Percentiles rank a stretch among this genome's conserved stretches.
These are phyloP conservation scores for Penicillium sp. DNA, from an alignment of 2,329 filamentous ascomycete genomes.

Conservation along the genomic window DNA sequence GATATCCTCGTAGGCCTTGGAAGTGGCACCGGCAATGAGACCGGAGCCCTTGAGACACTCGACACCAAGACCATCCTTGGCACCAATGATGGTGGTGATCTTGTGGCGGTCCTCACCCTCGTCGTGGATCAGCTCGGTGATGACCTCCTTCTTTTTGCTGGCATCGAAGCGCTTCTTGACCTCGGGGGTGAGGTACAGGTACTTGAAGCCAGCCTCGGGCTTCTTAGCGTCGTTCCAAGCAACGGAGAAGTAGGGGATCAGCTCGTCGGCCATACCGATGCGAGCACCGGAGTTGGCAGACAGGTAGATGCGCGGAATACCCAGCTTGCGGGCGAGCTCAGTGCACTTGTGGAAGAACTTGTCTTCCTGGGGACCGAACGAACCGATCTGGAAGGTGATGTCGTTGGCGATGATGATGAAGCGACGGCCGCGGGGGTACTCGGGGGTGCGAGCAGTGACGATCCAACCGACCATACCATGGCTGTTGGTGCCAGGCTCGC, in stretches of 20 bases:
- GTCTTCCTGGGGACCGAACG: conserved; percentile 94
- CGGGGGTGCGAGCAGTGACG: conserved; percentile 88
- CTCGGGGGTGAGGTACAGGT: conserved; percentile 88
- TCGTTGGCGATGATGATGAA: conserved; percentile 99
- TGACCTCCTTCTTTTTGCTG: conserved; percentile 70
- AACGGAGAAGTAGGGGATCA: conserved; percentile 95
- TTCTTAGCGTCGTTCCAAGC: conserved; percentile 86
- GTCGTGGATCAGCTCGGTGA: conserved; percentile 84
- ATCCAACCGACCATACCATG: conserved; percentile 99
- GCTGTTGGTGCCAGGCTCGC: conserved; percentile 91
- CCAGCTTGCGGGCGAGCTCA: conserved; percentile 87
- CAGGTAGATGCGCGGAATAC: conserved; percentile 94
- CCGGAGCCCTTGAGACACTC: conserved; percentile 96
- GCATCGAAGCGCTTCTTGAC: conserved; percentile 85
- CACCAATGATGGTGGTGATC: conserved; percentile 90
- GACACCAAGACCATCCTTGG: conserved; percentile 94
- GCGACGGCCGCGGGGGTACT: conserved; percentile 88
- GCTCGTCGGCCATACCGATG: conserved; percentile 92
- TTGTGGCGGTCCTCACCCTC: conserved; percentile 89
- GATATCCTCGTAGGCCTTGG: conserved; percentile 96
- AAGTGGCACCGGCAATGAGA: conserved; percentile 96
- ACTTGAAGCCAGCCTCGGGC: conserved; percentile 91
- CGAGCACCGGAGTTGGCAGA: conserved; percentile 99
- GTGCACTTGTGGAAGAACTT: conserved; percentile 99
- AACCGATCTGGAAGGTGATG: conserved; percentile 98